Conservation (phyloP, 108 stramenopile species). For the Seminavis robusta region DNA sequence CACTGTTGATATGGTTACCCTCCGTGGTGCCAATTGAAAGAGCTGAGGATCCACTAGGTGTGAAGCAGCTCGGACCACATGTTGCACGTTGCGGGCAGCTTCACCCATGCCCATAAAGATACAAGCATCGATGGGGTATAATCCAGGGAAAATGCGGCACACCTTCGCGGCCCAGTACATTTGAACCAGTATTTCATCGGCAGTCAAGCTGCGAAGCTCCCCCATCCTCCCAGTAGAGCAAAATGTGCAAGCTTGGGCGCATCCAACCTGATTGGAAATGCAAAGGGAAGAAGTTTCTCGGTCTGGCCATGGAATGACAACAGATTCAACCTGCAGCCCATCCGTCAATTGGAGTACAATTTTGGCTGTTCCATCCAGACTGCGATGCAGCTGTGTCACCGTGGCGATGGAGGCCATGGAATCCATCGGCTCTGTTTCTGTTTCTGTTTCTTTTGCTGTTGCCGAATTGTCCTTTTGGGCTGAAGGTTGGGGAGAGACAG, state of each 20-base stretch:
- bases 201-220: slow-evolving; percentile 46
- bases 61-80: slow-evolving; percentile 43
- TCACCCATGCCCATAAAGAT: slow-evolving; percentile 89
- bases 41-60: slow-evolving; percentile 38
- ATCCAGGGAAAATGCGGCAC: slow-evolving; percentile 21
- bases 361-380: slow-evolving; percentile 65
- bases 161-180: slow-evolving; percentile 65
- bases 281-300: slow-evolving; percentile 58
- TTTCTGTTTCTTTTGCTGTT: too few relatives aligned
- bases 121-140: slow-evolving; percentile 45
- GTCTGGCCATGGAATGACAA: slow-evolving; percentile 61
- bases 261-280: slow-evolving; percentile 88
- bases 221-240: slow-evolving; percentile 90
- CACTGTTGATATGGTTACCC: slow-evolving; percentile 84
- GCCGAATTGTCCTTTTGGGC: too few relatives aligned
- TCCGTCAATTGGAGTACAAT: slow-evolving; percentile 35
- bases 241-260: slow-evolving; percentile 82
- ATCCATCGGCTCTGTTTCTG: too few relatives aligned
- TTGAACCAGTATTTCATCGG: slow-evolving; percentile 79
- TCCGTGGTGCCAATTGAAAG: slow-evolving; percentile 49
- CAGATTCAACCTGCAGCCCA: slow-evolving; percentile 46
- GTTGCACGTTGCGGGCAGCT: slow-evolving; percentile 62
- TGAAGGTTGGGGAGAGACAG: too few relatives aligned
- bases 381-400: slow-evolving; percentile 23
- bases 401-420: slow-evolving; percentile 29